Base-by-base conservation (phyloP, 169 alveolate species). In the Eimeria praecox region DNA sequence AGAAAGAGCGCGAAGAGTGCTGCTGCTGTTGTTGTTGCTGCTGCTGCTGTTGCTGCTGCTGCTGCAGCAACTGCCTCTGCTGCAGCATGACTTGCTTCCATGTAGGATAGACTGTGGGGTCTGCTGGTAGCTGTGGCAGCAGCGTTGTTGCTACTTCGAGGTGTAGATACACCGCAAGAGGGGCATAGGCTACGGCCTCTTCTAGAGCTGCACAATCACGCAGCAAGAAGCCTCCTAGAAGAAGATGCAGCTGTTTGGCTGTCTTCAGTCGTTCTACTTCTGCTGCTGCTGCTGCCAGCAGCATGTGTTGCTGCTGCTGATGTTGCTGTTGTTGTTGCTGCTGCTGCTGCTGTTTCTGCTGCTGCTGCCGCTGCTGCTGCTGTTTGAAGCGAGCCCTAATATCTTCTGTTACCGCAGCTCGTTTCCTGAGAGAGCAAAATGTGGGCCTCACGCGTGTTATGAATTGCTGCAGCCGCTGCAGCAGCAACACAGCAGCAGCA, bases 101-200 rank as follows among this genome's bases (percentile, higher is more conserved):
- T 16, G 80, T 62, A 40, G 88, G 95, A 59, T 90, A 73, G 54
- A 24, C 20, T 16, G 87, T 24, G 44, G 95, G 95, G 35, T 69
- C 95, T 2, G 40, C 89, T 40, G 95, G 83, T 42, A 90, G 77
- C 27, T 24, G 87, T 35, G 89, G 59, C 54, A 90, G 89, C 83
- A 49, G 77, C 52, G 75, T 40, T 35, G 80, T n/a, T 33, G 78
- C 95, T 0, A 38, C 89, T 10, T 69, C 69, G 40, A 90, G 77
- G 95, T 90, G 95, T 46, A 66, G 89, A 94, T 97, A 77, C 97
- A 94, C 87, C 38, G 62, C 71, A 40, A 94, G 94, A 0, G 96
- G 96, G 83, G 78, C 83, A 56, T 94, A 94, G 35, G 96, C 96
- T 8, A 94, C 66, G 54, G 96, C 96, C 75, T 94, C 96, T 40